Base-by-base conservation (phyloP, 2,329 filamentous ascomycete genomes). In the Tricladium varicosporioides region DNA sequence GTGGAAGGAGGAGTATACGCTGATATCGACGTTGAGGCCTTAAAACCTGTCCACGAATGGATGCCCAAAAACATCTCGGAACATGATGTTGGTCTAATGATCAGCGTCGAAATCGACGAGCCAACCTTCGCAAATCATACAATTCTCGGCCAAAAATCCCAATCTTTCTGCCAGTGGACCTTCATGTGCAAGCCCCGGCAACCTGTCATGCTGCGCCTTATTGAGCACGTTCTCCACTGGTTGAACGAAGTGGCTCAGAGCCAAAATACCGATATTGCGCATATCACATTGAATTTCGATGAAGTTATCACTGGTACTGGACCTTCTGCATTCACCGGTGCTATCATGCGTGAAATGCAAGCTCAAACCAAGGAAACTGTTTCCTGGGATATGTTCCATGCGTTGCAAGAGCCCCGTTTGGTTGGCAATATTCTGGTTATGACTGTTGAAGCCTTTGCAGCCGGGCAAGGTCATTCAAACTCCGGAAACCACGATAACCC, bases 81-180 rank as follows among this genome's bases (percentile, higher is more conserved):
- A 61, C 69, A 73, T 27, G 81, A 87, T 13, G 78, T 88, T 53
- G 83, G 87, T 63, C 80, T 88, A 75, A 81, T 89, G n/a, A 80
- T 89, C 27, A 85, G 86, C 18, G 76, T 89, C 1, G 86, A 89
- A 69, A 85, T 88, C 57, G 86, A 89, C 65, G 81, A 88, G 70
- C 85, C 85, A 0, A 77, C 81, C 14, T 88, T 83, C 71, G 74
- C 72, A 16, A 73, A 83, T 51, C 86, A 88, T 67, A 78, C 81
- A 1, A 83, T 88, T 32, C 75, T 88, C 0, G 85, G 86, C 13
- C 79, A 78, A 51, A 89, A 88, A 72, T 87, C 82, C 47, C 77
- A 78, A 61, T 88, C 85, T 0, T 89, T 89, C 68, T 88, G 85
- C 69, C 86, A 88, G 65, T 89, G 86, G 86, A 88, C 86, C 0